Evolutionary conservation across 257 asterid genomes (phyloP).

Genomic region (Solanum arcanum): DNA sequence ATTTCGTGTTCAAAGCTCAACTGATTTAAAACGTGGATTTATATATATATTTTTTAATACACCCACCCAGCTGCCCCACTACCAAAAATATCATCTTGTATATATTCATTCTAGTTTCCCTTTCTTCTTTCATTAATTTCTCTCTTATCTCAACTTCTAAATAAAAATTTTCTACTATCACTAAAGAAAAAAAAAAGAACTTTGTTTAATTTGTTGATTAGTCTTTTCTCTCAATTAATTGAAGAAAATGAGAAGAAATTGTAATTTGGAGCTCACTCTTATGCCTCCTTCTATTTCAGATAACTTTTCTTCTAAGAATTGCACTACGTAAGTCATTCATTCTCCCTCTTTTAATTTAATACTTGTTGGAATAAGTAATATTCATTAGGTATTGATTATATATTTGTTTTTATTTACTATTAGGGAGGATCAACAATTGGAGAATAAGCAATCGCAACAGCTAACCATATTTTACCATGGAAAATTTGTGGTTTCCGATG

Average conservation of each 20-base stretch:
- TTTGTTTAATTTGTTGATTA: neutral
- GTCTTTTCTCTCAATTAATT: neutral
- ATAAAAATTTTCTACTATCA: neutral
- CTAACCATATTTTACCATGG: slow-evolving; percentile 50
- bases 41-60: neutral
- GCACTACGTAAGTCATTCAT: neutral
- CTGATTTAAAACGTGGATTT: neutral
- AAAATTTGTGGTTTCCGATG: slow-evolving; percentile 30
- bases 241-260: slow-evolving; percentile 11
- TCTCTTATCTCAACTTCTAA: neutral
- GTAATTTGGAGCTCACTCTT: slow-evolving; percentile 18
- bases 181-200: neutral
- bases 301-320: neutral
- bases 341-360: neutral
- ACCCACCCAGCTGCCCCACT: neutral
- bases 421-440: neutral
- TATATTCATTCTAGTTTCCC: neutral
- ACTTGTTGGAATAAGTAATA: neutral
- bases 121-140: neutral
- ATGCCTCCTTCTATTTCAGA: slow-evolving; percentile 1
- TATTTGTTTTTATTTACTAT: neutral
- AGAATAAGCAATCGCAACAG: slow-evolving; percentile 3
- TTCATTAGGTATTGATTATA: neutral
- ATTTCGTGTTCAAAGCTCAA: neutral
- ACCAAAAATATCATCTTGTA: neutral